Percentiles rank a stretch among this genome's conserved stretches.
These are phyloP conservation scores for Bassia scoparia DNA, from an alignment of 148 eudicot species.

Conservation along the genomic window DNA sequence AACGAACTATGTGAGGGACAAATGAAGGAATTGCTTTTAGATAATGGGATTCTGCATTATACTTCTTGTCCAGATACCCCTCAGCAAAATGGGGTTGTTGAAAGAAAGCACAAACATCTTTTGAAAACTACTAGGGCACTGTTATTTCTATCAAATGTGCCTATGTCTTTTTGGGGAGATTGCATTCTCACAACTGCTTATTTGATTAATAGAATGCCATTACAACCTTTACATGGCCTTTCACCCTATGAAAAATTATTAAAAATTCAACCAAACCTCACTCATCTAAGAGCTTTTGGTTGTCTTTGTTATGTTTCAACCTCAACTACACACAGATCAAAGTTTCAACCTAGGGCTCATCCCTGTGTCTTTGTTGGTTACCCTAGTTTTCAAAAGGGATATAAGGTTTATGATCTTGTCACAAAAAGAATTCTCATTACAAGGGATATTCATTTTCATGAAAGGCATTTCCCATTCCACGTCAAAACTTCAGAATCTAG, in stretches of 20 bases:
- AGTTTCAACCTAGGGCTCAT: no score
- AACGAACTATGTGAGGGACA: not conserved
- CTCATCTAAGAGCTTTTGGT: not conserved
- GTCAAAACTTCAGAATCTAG: no score
- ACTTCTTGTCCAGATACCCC: not conserved
- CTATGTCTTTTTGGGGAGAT: not conserved
- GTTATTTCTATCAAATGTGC: not conserved
- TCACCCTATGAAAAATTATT: not conserved
- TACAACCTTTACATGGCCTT: no score
- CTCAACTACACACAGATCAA: no score
- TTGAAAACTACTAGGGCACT: conserved; percentile 8
- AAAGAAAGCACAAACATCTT: conserved; percentile 19
- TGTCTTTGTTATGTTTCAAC: no score
- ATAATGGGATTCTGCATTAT: not conserved
- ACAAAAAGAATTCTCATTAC: no score
- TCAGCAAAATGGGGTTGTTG: conserved; percentile 20
- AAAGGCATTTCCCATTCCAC: no score
- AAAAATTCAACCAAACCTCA: not conserved
- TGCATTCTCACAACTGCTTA: not conserved
- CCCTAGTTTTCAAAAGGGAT: no score
- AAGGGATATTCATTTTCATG: no score
- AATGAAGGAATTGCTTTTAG: not conserved
- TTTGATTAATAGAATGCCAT: not conserved
- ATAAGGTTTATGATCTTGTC: no score
- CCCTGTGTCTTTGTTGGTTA: no score